These are phyloP conservation scores for Xylariaceae sp. DNA, from an alignment of 2,329 filamentous ascomycete genomes.

Conservation along the genomic window DNA sequence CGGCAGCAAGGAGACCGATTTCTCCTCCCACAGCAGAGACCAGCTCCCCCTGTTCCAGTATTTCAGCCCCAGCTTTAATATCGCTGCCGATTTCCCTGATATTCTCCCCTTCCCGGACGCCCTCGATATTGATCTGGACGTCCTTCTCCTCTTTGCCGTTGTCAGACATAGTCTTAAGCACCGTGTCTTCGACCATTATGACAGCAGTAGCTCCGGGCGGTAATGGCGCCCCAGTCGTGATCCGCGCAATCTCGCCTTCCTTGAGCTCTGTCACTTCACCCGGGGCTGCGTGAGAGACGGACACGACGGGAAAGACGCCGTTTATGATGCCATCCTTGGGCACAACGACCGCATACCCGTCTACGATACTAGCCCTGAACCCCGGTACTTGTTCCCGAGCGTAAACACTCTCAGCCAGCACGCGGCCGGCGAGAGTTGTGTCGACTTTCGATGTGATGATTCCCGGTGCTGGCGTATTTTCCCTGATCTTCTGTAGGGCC, in stretches of 20 bases:
- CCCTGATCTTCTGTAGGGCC: slow-evolving; percentile 67
- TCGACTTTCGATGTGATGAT: slow-evolving; percentile 58
- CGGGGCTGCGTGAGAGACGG: slow-evolving; percentile 80
- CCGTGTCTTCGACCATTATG: slow-evolving; percentile 94
- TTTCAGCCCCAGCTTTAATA: slow-evolving; percentile 61
- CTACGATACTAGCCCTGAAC: slow-evolving; percentile 92
- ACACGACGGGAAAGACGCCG: slow-evolving; percentile 79
- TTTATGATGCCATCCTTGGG: slow-evolving; percentile 60
- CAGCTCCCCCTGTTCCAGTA: slow-evolving; percentile 74
- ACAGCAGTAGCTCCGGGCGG: slow-evolving; percentile 86
- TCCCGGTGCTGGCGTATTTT: slow-evolving; percentile 64
- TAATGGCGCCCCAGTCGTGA: slow-evolving; percentile 90
- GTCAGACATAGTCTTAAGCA: slow-evolving; percentile 68
- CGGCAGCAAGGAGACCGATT: slow-evolving; percentile 81
- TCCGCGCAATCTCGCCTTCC: slow-evolving; percentile 75
- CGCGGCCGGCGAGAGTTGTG: slow-evolving; percentile 63
- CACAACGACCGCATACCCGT: slow-evolving; percentile 85
- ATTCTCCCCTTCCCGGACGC: slow-evolving; percentile 75
- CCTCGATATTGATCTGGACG: slow-evolving; percentile 77
- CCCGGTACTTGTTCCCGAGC: slow-evolving; percentile 83
- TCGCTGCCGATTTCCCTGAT: slow-evolving; percentile 90
- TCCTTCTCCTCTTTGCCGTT: slow-evolving; percentile 82
- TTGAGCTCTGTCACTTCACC: slow-evolving; percentile 61
- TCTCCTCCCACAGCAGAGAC: slow-evolving; percentile 86
- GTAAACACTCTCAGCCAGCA: slow-evolving; percentile 77